Conservation (phyloP, 306 rosid genomes). For the Lithocarpus polystachyus region DNA sequence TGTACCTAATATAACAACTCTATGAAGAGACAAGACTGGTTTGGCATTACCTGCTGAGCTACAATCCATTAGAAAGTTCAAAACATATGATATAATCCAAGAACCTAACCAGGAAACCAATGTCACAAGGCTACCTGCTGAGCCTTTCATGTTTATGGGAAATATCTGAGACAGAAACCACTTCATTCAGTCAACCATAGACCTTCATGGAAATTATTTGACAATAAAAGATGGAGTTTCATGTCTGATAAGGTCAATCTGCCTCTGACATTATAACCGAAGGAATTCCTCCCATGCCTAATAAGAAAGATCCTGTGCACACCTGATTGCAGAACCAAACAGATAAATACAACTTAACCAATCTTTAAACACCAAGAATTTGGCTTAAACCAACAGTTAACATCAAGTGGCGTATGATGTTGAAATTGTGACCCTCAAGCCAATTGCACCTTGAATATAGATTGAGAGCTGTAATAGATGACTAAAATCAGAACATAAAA, state of each 20-base stretch:
- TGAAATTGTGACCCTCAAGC: not conserved
- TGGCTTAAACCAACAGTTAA: conserved; percentile 3
- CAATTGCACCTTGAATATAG: not conserved
- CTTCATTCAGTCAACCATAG: conserved; percentile 1
- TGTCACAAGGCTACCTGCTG: conserved; percentile 76
- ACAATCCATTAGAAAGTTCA: conserved; percentile 69
- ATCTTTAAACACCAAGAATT: no score
- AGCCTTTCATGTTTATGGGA: conserved; percentile 74
- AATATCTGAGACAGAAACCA: conserved; percentile 47
- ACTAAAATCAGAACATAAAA: not conserved
- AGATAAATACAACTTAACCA: no score
- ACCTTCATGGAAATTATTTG: not conserved
- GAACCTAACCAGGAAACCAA: conserved; percentile 60
- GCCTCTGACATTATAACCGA: conserved; percentile 41
- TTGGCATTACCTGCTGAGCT: conserved; percentile 57
- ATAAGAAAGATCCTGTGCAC: no score
- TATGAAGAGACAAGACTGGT: not conserved
- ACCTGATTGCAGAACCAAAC: no score
- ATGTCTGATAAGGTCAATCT: not conserved
- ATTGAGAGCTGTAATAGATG: not conserved
- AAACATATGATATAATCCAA: conserved; percentile 65
- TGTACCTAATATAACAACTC: not conserved
- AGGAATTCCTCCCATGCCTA: no score
- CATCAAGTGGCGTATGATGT: not conserved
- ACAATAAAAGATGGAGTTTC: not conserved